Conservation (phyloP, 2,329 filamentous ascomycete genomes). For the Pestalotiopsis sp. region DNA sequence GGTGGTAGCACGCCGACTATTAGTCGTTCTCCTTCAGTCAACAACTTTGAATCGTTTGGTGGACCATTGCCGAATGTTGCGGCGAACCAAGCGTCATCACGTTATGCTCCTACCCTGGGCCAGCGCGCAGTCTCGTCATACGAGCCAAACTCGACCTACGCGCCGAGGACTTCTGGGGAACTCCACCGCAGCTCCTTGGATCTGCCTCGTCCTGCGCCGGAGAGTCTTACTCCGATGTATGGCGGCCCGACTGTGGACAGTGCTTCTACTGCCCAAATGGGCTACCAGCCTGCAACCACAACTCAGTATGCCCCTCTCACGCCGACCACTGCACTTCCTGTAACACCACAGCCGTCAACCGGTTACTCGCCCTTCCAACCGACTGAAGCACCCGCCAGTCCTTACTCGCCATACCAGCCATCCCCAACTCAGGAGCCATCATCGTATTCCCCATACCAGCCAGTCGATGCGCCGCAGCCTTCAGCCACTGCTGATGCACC, state of each 20-base stretch:
- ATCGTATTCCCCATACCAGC: constrained; percentile 31
- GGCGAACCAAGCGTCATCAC: constrained; percentile 50
- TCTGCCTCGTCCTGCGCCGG: constrained; percentile 41
- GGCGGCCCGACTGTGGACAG: constrained; percentile 32
- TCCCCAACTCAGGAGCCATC: not conserved
- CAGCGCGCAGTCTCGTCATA: constrained; percentile 35
- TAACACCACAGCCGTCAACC: constrained; percentile 22
- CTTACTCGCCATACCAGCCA: not conserved
- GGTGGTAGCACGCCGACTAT: constrained; percentile 75
- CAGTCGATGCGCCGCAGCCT: constrained; percentile 23
- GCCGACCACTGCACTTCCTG: constrained; percentile 14
- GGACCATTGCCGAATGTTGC: constrained; percentile 36
- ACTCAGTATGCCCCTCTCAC: not conserved
- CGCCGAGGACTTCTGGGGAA: constrained; percentile 46
- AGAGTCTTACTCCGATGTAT: constrained; percentile 36
- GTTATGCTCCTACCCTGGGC: constrained; percentile 48
- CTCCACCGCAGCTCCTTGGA: constrained; percentile 44
- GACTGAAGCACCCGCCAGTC: constrained; percentile 8
- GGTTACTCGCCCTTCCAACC: constrained; percentile 21
- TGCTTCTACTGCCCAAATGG: constrained; percentile 29
- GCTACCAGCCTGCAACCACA: constrained; percentile 30
- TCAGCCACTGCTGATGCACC: constrained; percentile 17
- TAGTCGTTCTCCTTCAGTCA: constrained; percentile 72
- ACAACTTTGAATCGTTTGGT: constrained; percentile 76
- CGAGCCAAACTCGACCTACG: constrained; percentile 34